These are phyloP conservation scores for Citrullus mucosospermus DNA, from an alignment of 306 rosid genomes.

Conservation along the genomic window DNA sequence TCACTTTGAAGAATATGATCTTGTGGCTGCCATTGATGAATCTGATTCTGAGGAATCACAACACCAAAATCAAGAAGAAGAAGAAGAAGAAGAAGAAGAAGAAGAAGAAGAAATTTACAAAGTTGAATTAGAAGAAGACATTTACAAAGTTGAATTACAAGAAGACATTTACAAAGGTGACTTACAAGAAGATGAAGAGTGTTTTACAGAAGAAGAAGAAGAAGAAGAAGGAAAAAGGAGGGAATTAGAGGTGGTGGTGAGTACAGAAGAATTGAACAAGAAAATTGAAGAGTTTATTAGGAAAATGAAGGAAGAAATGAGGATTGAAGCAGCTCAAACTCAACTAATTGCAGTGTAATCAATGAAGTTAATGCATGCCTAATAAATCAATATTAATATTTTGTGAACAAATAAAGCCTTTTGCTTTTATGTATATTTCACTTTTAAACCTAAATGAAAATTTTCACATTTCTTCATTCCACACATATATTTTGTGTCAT, in stretches of 20 bases:
- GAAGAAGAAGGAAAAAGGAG: neutral
- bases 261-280: conserved; percentile 51
- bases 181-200: neutral
- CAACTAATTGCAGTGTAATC: conserved; percentile 24
- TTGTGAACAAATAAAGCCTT: neutral
- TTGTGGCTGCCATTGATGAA: neutral
- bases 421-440: too few relatives aligned
- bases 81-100: neutral
- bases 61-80: neutral
- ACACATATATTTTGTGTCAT: too few relatives aligned
- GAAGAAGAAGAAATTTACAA: neutral
- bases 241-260: conserved; percentile 22
- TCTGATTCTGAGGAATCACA: neutral
- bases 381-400: too few relatives aligned
- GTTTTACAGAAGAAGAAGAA: neutral
- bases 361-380: neutral
- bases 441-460: too few relatives aligned
- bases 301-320: conserved; percentile 28
- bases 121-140: neutral
- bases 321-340: conserved; percentile 24
- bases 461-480: too few relatives aligned
- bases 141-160: neutral
- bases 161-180: neutral
- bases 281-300: conserved; percentile 61
- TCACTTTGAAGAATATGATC: neutral